Evolutionary conservation across 352 stramenopile genomes (phyloP).

Genomic region (Phytophthora foliorum): DNA sequence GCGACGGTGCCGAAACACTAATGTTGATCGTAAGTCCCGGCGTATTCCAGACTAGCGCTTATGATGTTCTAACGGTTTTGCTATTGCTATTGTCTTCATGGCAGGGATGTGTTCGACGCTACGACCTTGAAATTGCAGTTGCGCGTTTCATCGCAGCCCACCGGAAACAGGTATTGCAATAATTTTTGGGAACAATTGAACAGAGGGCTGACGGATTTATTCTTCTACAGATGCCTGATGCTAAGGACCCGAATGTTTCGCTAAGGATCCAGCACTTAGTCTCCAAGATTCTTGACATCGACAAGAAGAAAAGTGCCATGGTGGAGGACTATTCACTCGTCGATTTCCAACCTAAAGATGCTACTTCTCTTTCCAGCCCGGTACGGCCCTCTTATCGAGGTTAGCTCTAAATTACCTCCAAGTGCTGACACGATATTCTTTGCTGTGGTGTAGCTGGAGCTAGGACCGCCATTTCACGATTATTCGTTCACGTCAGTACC

Average conservation of each 20-base stretch:
- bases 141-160: slow-evolving; percentile 79
- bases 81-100: not conserved
- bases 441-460: slow-evolving; percentile 52
- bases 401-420: slow-evolving; percentile 20
- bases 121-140: slow-evolving; percentile 82
- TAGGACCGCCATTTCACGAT: slow-evolving; percentile 78
- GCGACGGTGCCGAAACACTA: slow-evolving; percentile 60
- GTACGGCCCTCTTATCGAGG: slow-evolving; percentile 37
- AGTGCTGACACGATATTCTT: not conserved
- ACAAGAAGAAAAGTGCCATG: slow-evolving; percentile 73
- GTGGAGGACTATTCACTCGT: slow-evolving; percentile 81
- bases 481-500: slow-evolving; percentile 72
- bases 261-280: slow-evolving; percentile 78
- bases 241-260: slow-evolving; percentile 66
- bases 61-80: not conserved
- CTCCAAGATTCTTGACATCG: slow-evolving; percentile 76
- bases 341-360: slow-evolving; percentile 76
- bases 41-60: not conserved
- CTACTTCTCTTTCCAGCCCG: slow-evolving; percentile 56
- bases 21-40: slow-evolving; percentile 55
- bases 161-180: slow-evolving; percentile 50
- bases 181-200: not conserved
- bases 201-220: not conserved
- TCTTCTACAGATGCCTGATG: slow-evolving; percentile 57
- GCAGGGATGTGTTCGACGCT: slow-evolving; percentile 75